phyloP scores from a whole-genome alignment of 495 filamentous ascomycete genomes.

The Penicillium waksmanii region DNA sequence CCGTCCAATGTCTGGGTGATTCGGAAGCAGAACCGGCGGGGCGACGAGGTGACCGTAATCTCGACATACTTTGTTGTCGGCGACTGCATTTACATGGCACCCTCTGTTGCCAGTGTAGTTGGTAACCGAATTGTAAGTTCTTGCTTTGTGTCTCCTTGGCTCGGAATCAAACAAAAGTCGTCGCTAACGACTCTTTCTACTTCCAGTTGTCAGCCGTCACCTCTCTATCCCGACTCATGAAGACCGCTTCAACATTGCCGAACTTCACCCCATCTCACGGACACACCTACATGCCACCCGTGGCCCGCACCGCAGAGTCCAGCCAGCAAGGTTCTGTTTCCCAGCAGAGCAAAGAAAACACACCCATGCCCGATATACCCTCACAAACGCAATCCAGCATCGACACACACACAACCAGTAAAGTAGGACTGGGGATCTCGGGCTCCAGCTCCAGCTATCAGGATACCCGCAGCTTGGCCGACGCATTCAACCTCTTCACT shows the following conservation, averaged over 20 bases:
- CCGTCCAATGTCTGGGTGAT: conserved; percentile 84
- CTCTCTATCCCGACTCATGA: conserved; percentile 69
- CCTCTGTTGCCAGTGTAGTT: conserved; percentile 75
- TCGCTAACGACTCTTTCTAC: background rate
- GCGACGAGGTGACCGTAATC: conserved; percentile 72
- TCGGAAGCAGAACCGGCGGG: conserved; percentile 79
- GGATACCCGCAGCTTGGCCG: conserved; percentile 62
- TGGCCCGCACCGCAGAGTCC: conserved; percentile 42
- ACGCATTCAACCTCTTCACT: conserved; percentile 66
- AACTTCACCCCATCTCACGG: conserved; percentile 75
- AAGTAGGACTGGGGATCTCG: conserved; percentile 41
- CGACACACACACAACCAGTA: conserved; percentile 36
- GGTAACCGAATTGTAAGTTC: conserved; percentile 69
- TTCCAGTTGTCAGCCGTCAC: conserved; percentile 62
- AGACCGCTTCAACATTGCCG: conserved; percentile 62
- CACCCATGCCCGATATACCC: conserved; percentile 60
- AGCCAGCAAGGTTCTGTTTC: conserved; percentile 36
- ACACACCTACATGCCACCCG: conserved; percentile 68
- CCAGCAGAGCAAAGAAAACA: conserved; percentile 59
- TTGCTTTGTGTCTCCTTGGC: too few relatives aligned
- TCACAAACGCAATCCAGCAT: conserved; percentile 18
- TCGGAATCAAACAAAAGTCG: background rate
- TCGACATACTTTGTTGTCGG: conserved; percentile 84
- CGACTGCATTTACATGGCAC: conserved; percentile 88
- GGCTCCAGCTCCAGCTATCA: conserved; percentile 36